Evolutionary conservation across 192 early-diverging fungal genomes (phyloP), one percentile per base, ranked within the genome.

Genomic region (Entomortierella parvispora): DNA sequence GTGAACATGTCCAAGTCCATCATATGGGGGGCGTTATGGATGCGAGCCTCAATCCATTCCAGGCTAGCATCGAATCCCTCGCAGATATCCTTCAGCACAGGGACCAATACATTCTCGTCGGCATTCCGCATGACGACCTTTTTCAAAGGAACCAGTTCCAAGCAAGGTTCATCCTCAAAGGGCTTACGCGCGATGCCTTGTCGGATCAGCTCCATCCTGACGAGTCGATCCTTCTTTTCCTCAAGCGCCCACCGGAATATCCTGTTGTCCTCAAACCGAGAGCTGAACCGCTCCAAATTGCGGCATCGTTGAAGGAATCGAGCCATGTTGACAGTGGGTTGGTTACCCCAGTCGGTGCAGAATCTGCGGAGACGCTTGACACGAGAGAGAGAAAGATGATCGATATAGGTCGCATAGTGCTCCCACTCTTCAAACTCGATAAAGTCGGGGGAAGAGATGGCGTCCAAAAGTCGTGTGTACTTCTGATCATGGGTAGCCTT

Each of bases 1-100:
- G 20, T 18, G 49, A 72, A 43, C 12, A 53, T 28, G 15, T 46
- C 20, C 8, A 64, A 43, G 8, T 25, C 42, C 22, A 72, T 2
- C 8, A 17, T 2, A 2, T 3, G 11, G 1, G 17, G 40, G 0
- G 15, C 14, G 31, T 18, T 23, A 22, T 23, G 20, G 7, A 51
- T 26, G 1, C 69, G 46, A 26, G 48, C 29, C 11, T 33, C 8
- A 18, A 72, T 45, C 1, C 20, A 56, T 22, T 65, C 69, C 8
- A 72, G 62, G 9, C 47, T 72, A 2, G 20, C 7, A 11, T 51
- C 48, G 29, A 72, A 72, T 0, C 28, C 61, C 0, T 22, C 42
- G 37, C 69, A 65, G 3, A 72, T 59, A 17, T 72, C 62, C 42
- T 65, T 22, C 5, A 72, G 56, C 4, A 62, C 69, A 47, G 69